Percentiles rank a stretch among this genome's conserved stretches.
These are phyloP conservation scores for Coriaria nepalensis DNA, from an alignment of 306 rosid genomes.

Conservation along the genomic window DNA sequence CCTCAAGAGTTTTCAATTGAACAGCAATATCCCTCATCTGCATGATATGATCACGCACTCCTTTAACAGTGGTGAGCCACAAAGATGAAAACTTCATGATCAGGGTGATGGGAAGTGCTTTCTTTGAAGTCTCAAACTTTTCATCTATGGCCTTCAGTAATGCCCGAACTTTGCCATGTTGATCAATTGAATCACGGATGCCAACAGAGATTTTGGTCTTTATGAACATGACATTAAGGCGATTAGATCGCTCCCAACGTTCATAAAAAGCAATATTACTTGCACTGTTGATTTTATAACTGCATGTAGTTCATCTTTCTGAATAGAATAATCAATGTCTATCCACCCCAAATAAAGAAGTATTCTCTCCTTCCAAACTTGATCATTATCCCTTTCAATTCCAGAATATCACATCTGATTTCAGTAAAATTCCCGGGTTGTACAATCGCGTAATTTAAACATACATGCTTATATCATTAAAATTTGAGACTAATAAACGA, in stretches of 20 bases:
- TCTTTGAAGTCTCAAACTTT: conserved; percentile 1
- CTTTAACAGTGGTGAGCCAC: neutral
- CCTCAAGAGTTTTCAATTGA: neutral
- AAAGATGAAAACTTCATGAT: neutral
- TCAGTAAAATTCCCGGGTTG: neutral
- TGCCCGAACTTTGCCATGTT: neutral
- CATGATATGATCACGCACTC: conserved; percentile 9
- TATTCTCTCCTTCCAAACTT: conserved; percentile 1
- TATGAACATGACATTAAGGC: conserved; percentile 4
- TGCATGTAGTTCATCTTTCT: neutral
- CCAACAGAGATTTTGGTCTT: neutral
- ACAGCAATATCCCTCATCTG: neutral
- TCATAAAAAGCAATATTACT: neutral
- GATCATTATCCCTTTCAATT: neutral
- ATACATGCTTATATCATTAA: no score
- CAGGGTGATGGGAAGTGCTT: neutral
- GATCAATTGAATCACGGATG: neutral
- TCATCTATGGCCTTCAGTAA: conserved; percentile 7
- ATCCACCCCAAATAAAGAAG: conserved; percentile 1
- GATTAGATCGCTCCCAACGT: conserved; percentile 3
- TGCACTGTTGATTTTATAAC: neutral
- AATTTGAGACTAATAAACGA: no score
- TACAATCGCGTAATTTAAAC: neutral
- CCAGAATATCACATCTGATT: neutral
- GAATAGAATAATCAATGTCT: conserved; percentile 2